Base-by-base conservation (phyloP, 805 yeast genomes). In the Teunomyces lycoperdinae region DNA sequence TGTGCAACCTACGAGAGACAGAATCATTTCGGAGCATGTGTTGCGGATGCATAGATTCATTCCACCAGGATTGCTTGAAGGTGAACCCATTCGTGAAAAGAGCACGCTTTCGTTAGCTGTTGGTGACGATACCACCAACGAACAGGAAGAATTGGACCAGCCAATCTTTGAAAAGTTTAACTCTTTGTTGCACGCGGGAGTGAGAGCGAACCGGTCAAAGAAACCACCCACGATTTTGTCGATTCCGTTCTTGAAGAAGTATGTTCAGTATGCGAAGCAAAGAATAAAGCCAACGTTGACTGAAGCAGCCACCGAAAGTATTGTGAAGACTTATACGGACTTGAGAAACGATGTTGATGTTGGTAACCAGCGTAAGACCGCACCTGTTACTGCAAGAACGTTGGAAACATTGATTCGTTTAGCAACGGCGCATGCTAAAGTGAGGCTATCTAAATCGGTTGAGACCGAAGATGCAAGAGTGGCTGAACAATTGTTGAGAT, bases 321-420 rank as follows among this genome's bases (percentile, higher is more conserved):
- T 94, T 59, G 94, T 90, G 17, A 80, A 78, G 46, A 81, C 87
- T 13, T 94, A 92, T 63, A 74, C 96, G 2, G 82, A 83, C 9
- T 75, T 94, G 54, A 81, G 99, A 72, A 91, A 90, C 64, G 87
- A 85, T 53, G 78, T 77, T 47, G 70, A 76, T 45, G 78, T 76
- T 34, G 74, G 68, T 50, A 85, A 84, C 60, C 87, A 84, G 55
- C 80, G 86, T 45, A 79, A 83, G 61, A 91, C 97, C 0, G 85
- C 96, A 1, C 98, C 99, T 32, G 88, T 92, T 55, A 92, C 99
- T 1, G 96, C 98, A n/a, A 87, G 99, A 83, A 94, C 98, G 4
- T 75, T 92, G 57, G 99, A 92, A 68, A 92, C 99, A 0, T 75
- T 92, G 55, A 92, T 92, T 65, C 96, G 99, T 76, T 74, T 92